phyloP scores from a whole-genome alignment of 371 early-diverging fungal species.

The Mucor racemosus region DNA sequence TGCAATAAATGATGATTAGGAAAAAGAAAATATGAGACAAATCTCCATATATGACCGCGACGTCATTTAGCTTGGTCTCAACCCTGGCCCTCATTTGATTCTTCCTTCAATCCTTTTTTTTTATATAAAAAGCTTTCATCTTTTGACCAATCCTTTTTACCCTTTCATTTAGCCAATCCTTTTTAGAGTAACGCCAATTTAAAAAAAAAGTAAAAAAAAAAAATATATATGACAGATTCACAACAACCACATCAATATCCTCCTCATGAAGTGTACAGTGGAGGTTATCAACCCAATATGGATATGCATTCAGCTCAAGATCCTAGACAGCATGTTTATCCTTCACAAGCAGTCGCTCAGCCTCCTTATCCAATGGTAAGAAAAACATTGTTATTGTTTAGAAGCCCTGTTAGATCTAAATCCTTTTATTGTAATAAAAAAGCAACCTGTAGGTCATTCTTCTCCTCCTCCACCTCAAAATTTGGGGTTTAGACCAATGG shows the following conservation, averaged over 20 bases:
- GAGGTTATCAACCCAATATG: not conserved
- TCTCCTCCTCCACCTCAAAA: slow-evolving; percentile 11
- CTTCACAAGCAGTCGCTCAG: slow-evolving; percentile 4
- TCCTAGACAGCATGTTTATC: slow-evolving; percentile 2
- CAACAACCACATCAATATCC: slow-evolving; percentile 7
- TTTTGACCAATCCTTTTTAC: slow-evolving; percentile 7
- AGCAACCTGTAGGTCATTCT: slow-evolving; percentile 14
- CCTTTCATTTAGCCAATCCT: slow-evolving; percentile 6
- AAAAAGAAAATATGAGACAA: not conserved
- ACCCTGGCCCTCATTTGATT: slow-evolving; percentile 1
- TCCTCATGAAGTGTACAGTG: slow-evolving; percentile 4
- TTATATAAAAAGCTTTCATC: slow-evolving; percentile 3
- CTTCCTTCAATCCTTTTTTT: not conserved
- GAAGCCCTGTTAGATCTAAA: too few species aligned
- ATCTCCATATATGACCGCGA: not conserved
- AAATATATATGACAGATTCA: slow-evolving; percentile 9
- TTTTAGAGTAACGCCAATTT: slow-evolving; percentile 9
- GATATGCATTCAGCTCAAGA: slow-evolving; percentile 13
- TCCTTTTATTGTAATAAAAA: not conserved
- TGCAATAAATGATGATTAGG: not conserved
- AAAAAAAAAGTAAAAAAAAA: not conserved
- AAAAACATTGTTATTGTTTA: not conserved
- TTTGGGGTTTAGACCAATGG: slow-evolving; percentile 14
- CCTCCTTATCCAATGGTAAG: slow-evolving; percentile 25
- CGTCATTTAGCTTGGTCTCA: not conserved